These are phyloP conservation scores for Aspergillus sp. DNA, from an alignment of 2,329 filamentous ascomycete species.

Conservation along the genomic window DNA sequence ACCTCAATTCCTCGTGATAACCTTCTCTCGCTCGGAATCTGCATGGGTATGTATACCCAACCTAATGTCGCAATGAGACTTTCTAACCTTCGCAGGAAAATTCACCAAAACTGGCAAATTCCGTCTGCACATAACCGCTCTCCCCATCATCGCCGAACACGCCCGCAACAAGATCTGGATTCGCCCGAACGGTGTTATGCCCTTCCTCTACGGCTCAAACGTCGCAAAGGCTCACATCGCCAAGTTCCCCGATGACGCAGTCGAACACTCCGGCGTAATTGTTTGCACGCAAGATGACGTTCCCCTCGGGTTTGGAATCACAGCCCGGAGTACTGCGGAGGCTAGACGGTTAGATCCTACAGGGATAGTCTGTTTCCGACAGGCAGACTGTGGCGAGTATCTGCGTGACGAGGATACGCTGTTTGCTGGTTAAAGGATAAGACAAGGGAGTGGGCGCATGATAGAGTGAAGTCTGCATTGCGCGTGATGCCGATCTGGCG, in stretches of 20 bases:
- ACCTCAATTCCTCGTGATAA: conserved; percentile 79
- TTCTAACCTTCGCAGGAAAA: conserved; percentile 38
- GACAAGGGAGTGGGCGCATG: no score
- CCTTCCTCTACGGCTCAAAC: conserved; percentile 92
- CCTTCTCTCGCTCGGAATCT: conserved; percentile 84
- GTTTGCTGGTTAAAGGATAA: not conserved
- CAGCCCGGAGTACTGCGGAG: conserved; percentile 82
- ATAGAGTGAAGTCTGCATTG: not conserved
- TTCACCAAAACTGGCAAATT: conserved; percentile 98
- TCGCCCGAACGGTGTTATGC: conserved; percentile 94
- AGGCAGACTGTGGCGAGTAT: conserved; percentile 94
- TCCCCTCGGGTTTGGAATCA: conserved; percentile 82
- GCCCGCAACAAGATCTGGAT: conserved; percentile 97
- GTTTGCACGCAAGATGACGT: conserved; percentile 91
- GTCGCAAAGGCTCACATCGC: conserved; percentile 80
- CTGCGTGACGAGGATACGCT: conserved; percentile 64
- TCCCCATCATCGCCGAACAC: conserved; percentile 85
- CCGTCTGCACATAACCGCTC: conserved; percentile 85
- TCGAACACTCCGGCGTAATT: conserved; percentile 88
- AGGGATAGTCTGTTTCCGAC: conserved; percentile 82
- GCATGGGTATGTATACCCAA: conserved; percentile 57
- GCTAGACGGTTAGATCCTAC: conserved; percentile 84
- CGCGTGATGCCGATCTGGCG: not conserved
- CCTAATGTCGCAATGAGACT: not conserved
- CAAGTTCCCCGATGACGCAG: conserved; percentile 85